Conservation (phyloP, 2,329 filamentous ascomycete species). For the Botrytis byssoidea region DNA sequence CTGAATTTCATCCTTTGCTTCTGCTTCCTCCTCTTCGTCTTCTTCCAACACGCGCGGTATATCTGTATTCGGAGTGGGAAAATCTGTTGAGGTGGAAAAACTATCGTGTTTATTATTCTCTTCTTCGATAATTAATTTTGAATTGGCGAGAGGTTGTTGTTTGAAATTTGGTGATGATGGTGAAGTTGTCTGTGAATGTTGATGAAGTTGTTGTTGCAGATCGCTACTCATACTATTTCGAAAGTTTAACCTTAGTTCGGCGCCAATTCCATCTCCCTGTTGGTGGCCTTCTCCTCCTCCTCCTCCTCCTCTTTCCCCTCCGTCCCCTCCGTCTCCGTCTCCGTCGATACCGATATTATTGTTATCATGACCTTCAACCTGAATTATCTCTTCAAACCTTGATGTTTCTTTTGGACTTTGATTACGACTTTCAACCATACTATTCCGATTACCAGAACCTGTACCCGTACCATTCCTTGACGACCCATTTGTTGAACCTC, state of each 20-base stretch:
- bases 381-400: neutral
- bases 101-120: conserved; percentile 32
- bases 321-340: neutral
- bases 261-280: conserved; percentile 9
- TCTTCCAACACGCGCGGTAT: conserved; percentile 32
- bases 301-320: neutral
- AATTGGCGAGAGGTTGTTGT: conserved; percentile 8
- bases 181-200: conserved; percentile 8
- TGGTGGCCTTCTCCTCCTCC: neutral
- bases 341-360: neutral
- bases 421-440: neutral
- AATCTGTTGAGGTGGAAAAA: conserved; percentile 32
- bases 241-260: conserved; percentile 22
- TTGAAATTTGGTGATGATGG: neutral
- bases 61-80: conserved; percentile 37
- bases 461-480: conserved; percentile 6
- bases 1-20: conserved; percentile 13
- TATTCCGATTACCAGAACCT: neutral
- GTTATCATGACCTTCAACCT: neutral
- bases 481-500: conserved; percentile 12
- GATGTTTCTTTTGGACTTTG: neutral
- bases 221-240: conserved; percentile 19
- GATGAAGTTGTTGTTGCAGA: conserved; percentile 21
- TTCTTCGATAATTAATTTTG: neutral
- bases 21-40: conserved; percentile 18